phyloP scores from a whole-genome alignment of 495 filamentous ascomycete species.

The Tuber calosporum region DNA sequence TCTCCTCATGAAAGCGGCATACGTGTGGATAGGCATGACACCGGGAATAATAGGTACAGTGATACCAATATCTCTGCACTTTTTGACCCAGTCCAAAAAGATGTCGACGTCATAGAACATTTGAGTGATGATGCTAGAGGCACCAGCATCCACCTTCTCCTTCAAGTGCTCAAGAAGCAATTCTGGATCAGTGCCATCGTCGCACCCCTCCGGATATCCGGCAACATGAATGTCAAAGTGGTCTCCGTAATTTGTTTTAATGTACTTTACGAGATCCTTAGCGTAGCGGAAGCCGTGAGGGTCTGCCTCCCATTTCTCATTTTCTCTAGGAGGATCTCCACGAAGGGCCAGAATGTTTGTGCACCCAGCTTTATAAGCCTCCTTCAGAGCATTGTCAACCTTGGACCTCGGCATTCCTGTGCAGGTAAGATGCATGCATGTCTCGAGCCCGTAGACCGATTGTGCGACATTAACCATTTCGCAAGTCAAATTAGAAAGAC shows the following conservation, averaged over 20 bases:
- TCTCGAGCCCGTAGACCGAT: conserved; percentile 92
- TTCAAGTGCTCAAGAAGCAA: conserved; percentile 85
- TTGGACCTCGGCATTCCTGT: conserved; percentile 93
- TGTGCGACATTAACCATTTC: conserved; percentile 98
- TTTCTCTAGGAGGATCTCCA: conserved; percentile 89
- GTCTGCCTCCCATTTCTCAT: conserved; percentile 83
- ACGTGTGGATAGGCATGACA: conserved; percentile 98
- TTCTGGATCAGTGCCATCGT: conserved; percentile 82
- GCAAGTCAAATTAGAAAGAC: conserved; percentile 80
- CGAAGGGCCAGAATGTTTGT: conserved; percentile 95
- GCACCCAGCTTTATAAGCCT: conserved; percentile 90
- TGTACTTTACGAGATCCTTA: conserved; percentile 87
- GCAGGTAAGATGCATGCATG: conserved; percentile 98
- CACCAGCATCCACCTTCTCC: conserved; percentile 94
- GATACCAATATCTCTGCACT: conserved; percentile 76
- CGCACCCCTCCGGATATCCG: conserved; percentile 92
- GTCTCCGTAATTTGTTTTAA: conserved; percentile 77
- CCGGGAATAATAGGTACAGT: conserved; percentile 87
- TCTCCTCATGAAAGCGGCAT: conserved; percentile 81
- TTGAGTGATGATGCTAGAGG: conserved; percentile 89
- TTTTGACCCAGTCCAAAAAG: conserved; percentile 82
- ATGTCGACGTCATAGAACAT: conserved; percentile 99
- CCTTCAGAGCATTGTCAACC: conserved; percentile 77
- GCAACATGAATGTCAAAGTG: conserved; percentile 98
- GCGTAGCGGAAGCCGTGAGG: conserved; percentile 86